Percentiles rank a stretch among this genome's conserved stretches.
Evolutionary conservation across 441 rosid genomes (phyloP).

Genomic region (Syzygium malaccense): DNA sequence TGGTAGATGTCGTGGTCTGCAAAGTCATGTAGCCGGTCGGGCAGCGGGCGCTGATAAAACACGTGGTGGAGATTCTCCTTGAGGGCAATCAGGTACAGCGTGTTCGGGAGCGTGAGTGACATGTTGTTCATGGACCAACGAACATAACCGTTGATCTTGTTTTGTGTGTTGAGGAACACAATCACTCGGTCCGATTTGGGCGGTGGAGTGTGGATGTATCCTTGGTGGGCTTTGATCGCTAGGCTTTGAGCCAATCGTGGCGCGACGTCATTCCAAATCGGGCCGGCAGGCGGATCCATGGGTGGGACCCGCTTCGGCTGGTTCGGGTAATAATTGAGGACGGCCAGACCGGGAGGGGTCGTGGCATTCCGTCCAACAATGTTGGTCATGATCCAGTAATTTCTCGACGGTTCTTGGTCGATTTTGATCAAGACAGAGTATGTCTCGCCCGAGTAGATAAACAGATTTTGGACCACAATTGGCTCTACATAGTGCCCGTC

Average conservation of each 20-base stretch:
- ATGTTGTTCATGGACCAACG: slow-evolving; percentile 36
- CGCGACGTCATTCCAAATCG: slow-evolving; percentile 29
- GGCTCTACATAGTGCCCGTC: slow-evolving; percentile 73
- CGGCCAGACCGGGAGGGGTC: slow-evolving; percentile 38
- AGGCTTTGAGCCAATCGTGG: slow-evolving; percentile 37
- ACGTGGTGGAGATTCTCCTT: no score
- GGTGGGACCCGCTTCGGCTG: slow-evolving; percentile 39
- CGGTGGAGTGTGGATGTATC: slow-evolving; percentile 32
- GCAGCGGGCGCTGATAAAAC: no score
- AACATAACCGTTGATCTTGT: slow-evolving; percentile 15
- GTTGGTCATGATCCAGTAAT: slow-evolving; percentile 57
- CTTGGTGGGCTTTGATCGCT: slow-evolving; percentile 35
- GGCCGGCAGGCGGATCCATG: slow-evolving; percentile 28
- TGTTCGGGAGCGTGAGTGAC: no score
- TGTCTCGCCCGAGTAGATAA: slow-evolving; percentile 69
- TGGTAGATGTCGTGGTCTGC: no score
- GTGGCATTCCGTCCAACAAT: slow-evolving; percentile 42
- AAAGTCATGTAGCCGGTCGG: no score
- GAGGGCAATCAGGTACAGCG: no score
- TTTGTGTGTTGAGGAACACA: slow-evolving; percentile 55
- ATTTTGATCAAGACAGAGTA: slow-evolving; percentile 57
- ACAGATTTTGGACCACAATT: slow-evolving; percentile 47
- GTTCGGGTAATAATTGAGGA: slow-evolving; percentile 54
- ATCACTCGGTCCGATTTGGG: slow-evolving; percentile 32
- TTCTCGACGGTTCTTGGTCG: slow-evolving; percentile 44